Evolutionary conservation across 805 yeast species (phyloP).

Genomic region (Nakazawaea wyomingensis): DNA sequence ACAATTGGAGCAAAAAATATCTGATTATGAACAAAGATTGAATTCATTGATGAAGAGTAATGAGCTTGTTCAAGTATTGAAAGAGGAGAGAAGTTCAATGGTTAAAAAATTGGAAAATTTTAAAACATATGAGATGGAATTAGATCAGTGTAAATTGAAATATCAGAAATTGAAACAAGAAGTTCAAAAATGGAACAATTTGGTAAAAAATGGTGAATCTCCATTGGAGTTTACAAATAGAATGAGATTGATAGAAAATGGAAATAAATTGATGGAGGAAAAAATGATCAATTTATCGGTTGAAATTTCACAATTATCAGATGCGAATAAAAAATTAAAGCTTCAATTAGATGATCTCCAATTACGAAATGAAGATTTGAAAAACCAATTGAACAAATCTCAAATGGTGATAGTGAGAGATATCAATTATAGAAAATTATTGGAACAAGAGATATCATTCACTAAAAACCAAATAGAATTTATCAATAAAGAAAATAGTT

Average conservation of each 20-base stretch:
- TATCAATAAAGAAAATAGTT: neutral
- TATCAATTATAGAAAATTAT: neutral
- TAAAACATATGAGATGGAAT: neutral
- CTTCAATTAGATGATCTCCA: constrained; percentile 21
- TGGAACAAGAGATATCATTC: constrained; percentile 6
- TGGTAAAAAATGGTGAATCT: neutral
- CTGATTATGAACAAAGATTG: neutral
- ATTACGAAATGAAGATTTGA: constrained; percentile 24
- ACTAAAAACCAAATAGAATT: constrained; percentile 6
- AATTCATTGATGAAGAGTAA: neutral
- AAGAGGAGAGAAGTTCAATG: constrained; percentile 4
- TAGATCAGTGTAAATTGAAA: neutral
- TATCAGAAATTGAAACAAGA: constrained; percentile 1
- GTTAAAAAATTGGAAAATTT: neutral
- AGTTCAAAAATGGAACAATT: neutral
- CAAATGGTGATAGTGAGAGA: neutral
- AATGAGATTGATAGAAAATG: neutral
- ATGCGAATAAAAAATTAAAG: neutral
- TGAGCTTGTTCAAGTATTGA: constrained; percentile 9
- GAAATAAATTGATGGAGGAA: constrained; percentile 3
- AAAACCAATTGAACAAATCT: constrained; percentile 20
- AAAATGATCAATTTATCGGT: neutral
- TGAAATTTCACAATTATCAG: neutral
- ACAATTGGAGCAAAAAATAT: neutral
- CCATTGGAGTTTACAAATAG: neutral